Conservation (phyloP, 306 rosid genomes). For the Luffa aegyptiaca region DNA sequence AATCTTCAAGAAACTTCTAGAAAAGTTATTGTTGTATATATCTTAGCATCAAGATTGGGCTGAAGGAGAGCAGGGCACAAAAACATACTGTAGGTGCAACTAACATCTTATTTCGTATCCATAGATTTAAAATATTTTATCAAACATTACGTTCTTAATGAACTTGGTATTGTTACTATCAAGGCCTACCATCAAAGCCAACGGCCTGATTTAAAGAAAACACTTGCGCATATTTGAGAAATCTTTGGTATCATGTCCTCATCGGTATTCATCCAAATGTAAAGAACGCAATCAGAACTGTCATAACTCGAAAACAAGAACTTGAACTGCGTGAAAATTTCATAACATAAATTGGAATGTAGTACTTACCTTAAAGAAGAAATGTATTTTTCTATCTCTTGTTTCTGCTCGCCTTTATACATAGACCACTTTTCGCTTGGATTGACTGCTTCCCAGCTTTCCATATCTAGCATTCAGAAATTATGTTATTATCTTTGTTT, state of each 20-base stretch:
- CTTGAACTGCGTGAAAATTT: not conserved
- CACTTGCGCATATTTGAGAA: not conserved
- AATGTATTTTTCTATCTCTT: slow-evolving; percentile 22
- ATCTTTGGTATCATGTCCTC: not conserved
- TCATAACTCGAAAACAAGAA: not conserved
- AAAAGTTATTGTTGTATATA: not conserved
- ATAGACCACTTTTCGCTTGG: slow-evolving; percentile 26
- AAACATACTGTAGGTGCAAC: not conserved
- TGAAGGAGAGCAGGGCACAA: not conserved
- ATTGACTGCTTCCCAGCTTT: slow-evolving; percentile 17
- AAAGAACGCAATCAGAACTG: not conserved
- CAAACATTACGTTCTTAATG: not conserved
- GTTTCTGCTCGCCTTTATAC: slow-evolving; percentile 26
- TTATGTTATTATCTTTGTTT: not conserved
- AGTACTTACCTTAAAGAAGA: slow-evolving; percentile 19
- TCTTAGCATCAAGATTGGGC: not conserved
- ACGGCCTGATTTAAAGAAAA: not conserved
- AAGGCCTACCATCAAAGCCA: not conserved
- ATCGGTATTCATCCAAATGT: not conserved
- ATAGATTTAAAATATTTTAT: not conserved
- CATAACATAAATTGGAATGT: not conserved
- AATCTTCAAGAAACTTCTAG: not conserved
- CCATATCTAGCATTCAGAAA: slow-evolving; percentile 19
- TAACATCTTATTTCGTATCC: not conserved
- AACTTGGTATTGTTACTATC: not conserved